Evolutionary conservation across 805 yeast genomes (phyloP).

Genomic region (Scheffersomyces stipitis): DNA sequence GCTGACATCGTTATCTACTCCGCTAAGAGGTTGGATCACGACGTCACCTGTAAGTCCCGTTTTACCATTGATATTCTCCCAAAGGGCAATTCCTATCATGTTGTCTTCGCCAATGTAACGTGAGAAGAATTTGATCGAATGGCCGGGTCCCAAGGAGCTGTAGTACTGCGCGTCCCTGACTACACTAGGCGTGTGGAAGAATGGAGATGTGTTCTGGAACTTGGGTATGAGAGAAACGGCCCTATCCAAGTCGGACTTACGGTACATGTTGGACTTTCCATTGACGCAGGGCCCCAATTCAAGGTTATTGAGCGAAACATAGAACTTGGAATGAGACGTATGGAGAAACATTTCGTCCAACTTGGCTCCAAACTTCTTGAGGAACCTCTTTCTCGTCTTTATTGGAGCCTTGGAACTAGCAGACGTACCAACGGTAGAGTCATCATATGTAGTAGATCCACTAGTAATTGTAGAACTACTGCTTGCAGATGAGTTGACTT

Average conservation of each 20-base stretch:
- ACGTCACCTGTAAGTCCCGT: conserved; percentile 79
- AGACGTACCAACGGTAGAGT: not conserved
- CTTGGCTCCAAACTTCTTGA: conserved; percentile 53
- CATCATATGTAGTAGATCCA: not conserved
- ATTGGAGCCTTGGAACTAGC: not conserved
- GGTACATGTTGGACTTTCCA: conserved; percentile 82
- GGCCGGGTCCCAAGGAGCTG: conserved; percentile 34
- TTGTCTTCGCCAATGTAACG: conserved; percentile 89
- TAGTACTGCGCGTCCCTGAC: conserved; percentile 27
- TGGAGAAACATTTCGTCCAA: conserved; percentile 83
- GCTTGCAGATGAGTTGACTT: conserved; percentile 2
- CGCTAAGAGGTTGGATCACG: conserved; percentile 68
- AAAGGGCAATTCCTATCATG: conserved; percentile 83
- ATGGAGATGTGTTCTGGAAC: conserved; percentile 17
- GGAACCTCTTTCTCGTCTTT: conserved; percentile 8
- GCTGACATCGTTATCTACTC: conserved; percentile 38
- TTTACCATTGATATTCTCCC: conserved; percentile 65
- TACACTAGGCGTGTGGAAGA: conserved; percentile 31
- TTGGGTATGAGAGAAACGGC: conserved; percentile 48
- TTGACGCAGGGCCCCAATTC: conserved; percentile 86
- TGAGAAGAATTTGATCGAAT: conserved; percentile 69
- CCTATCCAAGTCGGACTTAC: conserved; percentile 61
- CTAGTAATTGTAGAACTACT: not conserved
- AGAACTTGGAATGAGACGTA: conserved; percentile 84
- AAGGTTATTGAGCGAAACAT: conserved; percentile 70